Evolutionary conservation across 2,329 filamentous ascomycete species (phyloP), one percentile per base, ranked within the genome.

Genomic region (Teratosphaeria pseudoeucalypti): DNA sequence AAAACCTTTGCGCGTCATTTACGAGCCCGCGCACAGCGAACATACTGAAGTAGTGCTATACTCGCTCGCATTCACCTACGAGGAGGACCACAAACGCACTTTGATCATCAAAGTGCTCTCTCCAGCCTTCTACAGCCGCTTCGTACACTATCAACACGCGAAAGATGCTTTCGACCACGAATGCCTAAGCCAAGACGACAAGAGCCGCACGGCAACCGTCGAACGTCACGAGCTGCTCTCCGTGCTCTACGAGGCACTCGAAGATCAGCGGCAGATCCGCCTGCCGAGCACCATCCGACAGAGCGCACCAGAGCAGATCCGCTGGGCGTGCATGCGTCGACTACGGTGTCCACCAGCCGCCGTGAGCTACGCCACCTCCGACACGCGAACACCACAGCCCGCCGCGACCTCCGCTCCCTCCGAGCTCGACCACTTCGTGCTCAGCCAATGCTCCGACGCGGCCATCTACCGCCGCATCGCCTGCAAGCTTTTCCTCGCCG

Each of bases 51-150:
- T 67, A 34, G 68, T 70, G n/a, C 59, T 71, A 3, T 71, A 71
- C 53, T 71, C 68, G 6, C 65, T 68, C 11, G 64, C 62, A 27
- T 71, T 68, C 61, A 69, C 81, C 16, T 60, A 71, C 26, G 67
- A 75, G 43, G 65, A 70, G 12, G 60, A 68, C 3, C 67, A 74
- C 14, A 75, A 79, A 63, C 65, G 61, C 61, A 71, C 78, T 0
- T 56, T 87, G 6, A 80, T 82, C 52, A 73, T 89, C 55, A 80
- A 79, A 57, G 75, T 89, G 4, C 70, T 87, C 23, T 86, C 83
- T 0, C 86, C 87, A 0, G 76, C 75, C 0, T 90, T 90, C 67
- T 90, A 90, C 73, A 79, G 81, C 12, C 80, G 85, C 32, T 84
- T 89, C 55, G 77, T 85, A 0, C 78, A 82, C 63, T 88, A 89